Base-by-base conservation (phyloP, 495 filamentous ascomycete species). In the Evernia prunastri region DNA sequence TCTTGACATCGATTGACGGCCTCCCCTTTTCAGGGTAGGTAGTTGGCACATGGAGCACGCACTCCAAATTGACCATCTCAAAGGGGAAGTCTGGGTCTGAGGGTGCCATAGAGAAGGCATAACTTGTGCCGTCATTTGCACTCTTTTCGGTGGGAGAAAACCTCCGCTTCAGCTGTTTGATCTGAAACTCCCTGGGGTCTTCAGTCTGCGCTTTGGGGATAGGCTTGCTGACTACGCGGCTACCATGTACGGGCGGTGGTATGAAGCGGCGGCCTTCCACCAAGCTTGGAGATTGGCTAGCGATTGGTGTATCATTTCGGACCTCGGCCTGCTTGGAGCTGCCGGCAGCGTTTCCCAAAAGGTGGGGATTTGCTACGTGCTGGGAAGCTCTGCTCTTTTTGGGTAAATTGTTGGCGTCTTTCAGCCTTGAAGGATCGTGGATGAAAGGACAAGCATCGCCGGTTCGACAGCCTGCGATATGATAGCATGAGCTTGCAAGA, bases 41-140 rank as follows among this genome's bases (percentile, higher is more conserved):
- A 0, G 59, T 63, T 1, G 91, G 90, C 11, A 96, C 81, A 59
- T 76, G 80, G n/a, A 96, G 77, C 3, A 83, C 77, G 70, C 90
- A 92, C 62, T 88, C 78, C n/a, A 95, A 76, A 27, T 78, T 78
- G 31, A 36, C 82, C 65, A 95, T 75, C 27, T 92, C 88, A 65
- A 89, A 95, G 8, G 90, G 87, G 65, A 93, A 93, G 70, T 95
- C 90, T 0, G 90, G 90, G 70, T 95, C 92, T n/a, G 90, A 92
- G 8, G 92, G 92, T 18, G 72, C 74, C 61, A 96, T 67, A 27
- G 77, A 78, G 72, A 96, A 89, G 0, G 75, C 72, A 27, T 92
- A 73, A 18, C 80, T 79, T 10, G 80, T 84, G 17, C 81, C 83
- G 59, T 80, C 76, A 40, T 80, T 72, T 60, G 82, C 73, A 13